Evolutionary conservation across 1,284 basidiomycete genomes (phyloP).

Genomic region (Ustilago cynodontis): DNA sequence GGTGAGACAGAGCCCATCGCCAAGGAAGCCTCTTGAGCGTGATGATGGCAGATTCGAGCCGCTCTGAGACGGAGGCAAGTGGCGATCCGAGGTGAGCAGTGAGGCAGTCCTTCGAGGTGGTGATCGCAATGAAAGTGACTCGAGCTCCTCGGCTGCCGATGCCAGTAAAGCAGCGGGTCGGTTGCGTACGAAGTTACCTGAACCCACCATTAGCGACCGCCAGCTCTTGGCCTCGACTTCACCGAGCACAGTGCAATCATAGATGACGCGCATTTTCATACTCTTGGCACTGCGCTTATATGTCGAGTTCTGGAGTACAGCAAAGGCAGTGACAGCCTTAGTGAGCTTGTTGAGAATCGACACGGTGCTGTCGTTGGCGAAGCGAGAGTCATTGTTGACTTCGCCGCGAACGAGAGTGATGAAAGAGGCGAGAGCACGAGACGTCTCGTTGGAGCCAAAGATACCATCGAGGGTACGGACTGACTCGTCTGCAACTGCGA

Average conservation of each 20-base stretch:
- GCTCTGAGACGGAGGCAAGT: constrained; percentile 1
- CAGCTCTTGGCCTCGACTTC: constrained; percentile 67
- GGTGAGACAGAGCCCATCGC: constrained; percentile 53
- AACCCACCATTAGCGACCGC: constrained; percentile 56
- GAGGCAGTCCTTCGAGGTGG: constrained; percentile 31
- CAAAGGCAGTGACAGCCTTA: constrained; percentile 73
- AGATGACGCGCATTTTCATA: constrained; percentile 71
- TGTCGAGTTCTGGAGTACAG: constrained; percentile 73
- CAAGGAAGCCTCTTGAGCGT: constrained; percentile 38
- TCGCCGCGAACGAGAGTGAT: constrained; percentile 73
- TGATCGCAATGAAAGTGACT: constrained; percentile 25
- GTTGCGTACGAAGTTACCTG: constrained; percentile 49
- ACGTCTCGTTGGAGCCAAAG: constrained; percentile 74
- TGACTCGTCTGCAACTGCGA: constrained; percentile 72
- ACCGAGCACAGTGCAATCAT: constrained; percentile 72
- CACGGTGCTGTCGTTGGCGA: constrained; percentile 64
- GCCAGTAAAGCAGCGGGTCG: constrained; percentile 23
- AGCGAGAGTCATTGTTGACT: constrained; percentile 67
- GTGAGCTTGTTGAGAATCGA: constrained; percentile 69
- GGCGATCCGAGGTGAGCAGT: constrained; percentile 16
- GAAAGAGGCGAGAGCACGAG: constrained; percentile 72
- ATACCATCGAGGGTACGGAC: constrained; percentile 73
- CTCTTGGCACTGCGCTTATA: constrained; percentile 69
- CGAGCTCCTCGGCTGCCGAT: constrained; percentile 24
- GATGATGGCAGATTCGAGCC: constrained; percentile 15